A percentile compares a stretch with the other conserved stretches of the same genome.
Conservation (phyloP, 306 rosid genomes). For the Corylus americana region DNA sequence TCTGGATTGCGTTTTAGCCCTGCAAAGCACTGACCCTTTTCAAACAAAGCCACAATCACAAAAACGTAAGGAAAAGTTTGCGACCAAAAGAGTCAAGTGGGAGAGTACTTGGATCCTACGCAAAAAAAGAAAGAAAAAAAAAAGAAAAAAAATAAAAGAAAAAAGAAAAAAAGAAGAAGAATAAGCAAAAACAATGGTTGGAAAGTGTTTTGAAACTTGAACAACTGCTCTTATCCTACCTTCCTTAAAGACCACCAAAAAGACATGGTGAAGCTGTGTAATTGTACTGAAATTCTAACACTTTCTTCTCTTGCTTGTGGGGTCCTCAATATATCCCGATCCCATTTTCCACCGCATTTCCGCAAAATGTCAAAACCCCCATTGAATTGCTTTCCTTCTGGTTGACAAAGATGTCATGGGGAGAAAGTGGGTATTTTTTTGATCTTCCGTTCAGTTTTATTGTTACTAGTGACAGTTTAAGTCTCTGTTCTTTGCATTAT, state of each 20-base stretch:
- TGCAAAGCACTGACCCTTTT: constrained; percentile 25
- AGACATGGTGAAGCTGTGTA: constrained; percentile 29
- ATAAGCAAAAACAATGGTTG: constrained; percentile 2
- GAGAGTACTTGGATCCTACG: constrained; percentile 59
- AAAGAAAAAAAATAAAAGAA: constrained; percentile 22
- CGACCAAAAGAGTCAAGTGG: constrained; percentile 32
- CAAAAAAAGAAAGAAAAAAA: constrained; percentile 27
- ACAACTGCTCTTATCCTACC: constrained; percentile 11
- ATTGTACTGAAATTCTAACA: constrained; percentile 27
- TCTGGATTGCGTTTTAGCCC: constrained; percentile 27
- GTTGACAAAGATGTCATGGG: constrained; percentile 46
- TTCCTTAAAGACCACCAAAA: constrained; percentile 30
- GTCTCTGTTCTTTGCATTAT: background rate
- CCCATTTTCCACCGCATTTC: constrained; percentile 42
- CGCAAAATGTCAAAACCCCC: constrained; percentile 56
- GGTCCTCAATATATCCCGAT: constrained; percentile 26
- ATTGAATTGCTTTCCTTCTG: constrained; percentile 36
- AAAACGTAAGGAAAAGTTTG: background rate
- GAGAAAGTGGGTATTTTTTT: background rate
- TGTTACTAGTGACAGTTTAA: background rate
- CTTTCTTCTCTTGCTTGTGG: constrained; percentile 45
- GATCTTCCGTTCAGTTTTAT: background rate
- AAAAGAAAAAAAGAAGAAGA: constrained; percentile 29
- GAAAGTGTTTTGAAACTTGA: constrained; percentile 34
- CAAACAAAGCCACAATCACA: constrained; percentile 3